Evolutionary conservation across 2,329 filamentous ascomycete species (phyloP).

Genomic region (Diaporthe helianthi): DNA sequence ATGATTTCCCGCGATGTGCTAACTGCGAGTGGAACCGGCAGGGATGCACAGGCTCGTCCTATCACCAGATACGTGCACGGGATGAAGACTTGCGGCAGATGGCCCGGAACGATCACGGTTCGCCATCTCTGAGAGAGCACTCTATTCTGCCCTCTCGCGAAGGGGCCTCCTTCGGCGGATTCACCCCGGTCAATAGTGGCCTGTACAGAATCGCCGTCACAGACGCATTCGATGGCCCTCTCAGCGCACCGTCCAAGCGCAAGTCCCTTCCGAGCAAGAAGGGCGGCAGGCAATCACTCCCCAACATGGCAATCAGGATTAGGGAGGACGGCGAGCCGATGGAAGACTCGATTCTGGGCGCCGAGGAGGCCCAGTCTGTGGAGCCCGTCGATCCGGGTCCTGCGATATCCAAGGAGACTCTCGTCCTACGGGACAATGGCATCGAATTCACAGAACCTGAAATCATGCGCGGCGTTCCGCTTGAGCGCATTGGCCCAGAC

Average conservation of each 20-base stretch:
- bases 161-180: conserved; percentile 33
- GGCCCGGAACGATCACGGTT: neutral
- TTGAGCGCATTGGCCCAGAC: conserved; percentile 56
- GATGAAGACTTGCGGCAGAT: conserved; percentile 25
- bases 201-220: neutral
- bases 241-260: conserved; percentile 28
- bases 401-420: conserved; percentile 54
- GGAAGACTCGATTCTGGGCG: conserved; percentile 30
- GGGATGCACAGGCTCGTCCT: conserved; percentile 34
- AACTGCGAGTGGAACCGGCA: conserved; percentile 59
- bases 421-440: conserved; percentile 58
- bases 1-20: conserved; percentile 54
- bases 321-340: conserved; percentile 22
- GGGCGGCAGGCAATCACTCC: conserved; percentile 29
- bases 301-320: conserved; percentile 26
- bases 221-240: neutral
- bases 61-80: conserved; percentile 29
- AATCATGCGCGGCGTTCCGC: conserved; percentile 59
- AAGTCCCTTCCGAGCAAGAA: conserved; percentile 31
- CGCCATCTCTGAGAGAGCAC: conserved; percentile 13
- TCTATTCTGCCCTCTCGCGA: conserved; percentile 23
- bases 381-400: conserved; percentile 35
- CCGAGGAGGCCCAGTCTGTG: conserved; percentile 27
- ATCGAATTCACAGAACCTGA: conserved; percentile 57
- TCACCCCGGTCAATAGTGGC: conserved; percentile 38